A percentile compares a stretch with the other conserved stretches of the same genome.
Conservation (phyloP, 2,329 filamentous ascomycete species). For the Septoria linicola region DNA sequence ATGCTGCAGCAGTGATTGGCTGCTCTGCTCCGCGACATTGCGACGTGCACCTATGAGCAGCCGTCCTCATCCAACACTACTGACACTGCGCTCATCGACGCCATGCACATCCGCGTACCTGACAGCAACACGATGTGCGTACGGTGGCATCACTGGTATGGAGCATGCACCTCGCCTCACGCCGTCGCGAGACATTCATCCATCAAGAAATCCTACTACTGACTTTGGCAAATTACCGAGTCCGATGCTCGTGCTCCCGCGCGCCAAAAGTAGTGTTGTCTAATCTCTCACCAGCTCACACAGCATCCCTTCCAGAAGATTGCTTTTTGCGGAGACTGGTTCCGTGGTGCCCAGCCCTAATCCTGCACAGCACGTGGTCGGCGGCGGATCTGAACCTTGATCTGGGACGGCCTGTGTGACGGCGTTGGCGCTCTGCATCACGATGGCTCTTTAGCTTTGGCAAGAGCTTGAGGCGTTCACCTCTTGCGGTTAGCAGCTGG, state of each 20-base stretch:
- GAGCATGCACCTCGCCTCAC: too few species aligned
- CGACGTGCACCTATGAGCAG: slow-evolving; percentile 7
- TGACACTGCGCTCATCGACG: too few species aligned
- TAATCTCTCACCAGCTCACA: slow-evolving; percentile 2
- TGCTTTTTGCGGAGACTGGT: not conserved
- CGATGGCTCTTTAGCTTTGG: not conserved
- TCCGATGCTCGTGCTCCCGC: not conserved
- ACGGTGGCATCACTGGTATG: too few species aligned
- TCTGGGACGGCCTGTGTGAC: not conserved
- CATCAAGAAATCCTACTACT: not conserved
- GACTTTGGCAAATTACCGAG: slow-evolving; percentile 4
- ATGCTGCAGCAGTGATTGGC: not conserved
- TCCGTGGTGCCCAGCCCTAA: not conserved
- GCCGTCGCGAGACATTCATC: too few species aligned
- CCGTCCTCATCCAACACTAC: too few species aligned
- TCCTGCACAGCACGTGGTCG: slow-evolving; percentile 7
- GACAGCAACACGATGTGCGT: too few species aligned
- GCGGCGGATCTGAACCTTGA: slow-evolving; percentile 7
- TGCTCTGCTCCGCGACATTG: not conserved
- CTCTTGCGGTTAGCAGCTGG: not conserved
- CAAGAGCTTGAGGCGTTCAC: not conserved
- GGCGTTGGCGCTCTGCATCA: not conserved
- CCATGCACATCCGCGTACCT: too few species aligned
- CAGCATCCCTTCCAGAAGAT: slow-evolving; percentile 7
- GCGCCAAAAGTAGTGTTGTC: too few species aligned